Base-by-base conservation (phyloP, 441 rosid species). In the Pelargonium cotyledonis region DNA sequence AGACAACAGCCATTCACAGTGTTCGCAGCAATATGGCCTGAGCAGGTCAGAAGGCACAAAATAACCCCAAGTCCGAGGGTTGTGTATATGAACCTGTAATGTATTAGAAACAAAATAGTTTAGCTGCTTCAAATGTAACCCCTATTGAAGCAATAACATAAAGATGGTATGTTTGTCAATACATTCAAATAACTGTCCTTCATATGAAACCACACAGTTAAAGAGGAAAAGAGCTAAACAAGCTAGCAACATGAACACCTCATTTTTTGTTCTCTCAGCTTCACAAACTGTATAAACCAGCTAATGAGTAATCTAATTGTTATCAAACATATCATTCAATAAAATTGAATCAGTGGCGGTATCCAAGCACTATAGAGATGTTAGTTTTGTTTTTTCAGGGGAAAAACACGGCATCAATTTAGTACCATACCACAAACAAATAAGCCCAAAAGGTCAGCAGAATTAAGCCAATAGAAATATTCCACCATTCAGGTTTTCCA, bases 1-100 rank as follows among this genome's bases (percentile, higher is more conserved):
- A 94, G 90, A 82, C 96, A 92, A 73, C 88, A 89, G 63, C 92
- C 90, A 70, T 87, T 85, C 10, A 82, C 89, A 71, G 95, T 90
- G 76, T 84, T 92, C 29, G 96, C 94, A 71, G 91, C 94, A 72
- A 89, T 78, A 76, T 92, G 98, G 16, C 98, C 96, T 11, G 80
- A 77, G 79, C 91, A 86, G 73, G 96, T 82, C 74, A 89, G 79
- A 65, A 84, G 72, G 76, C 94, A 85, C 68, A 92, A 75, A 75
- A 70, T 26, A 46, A 83, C 76, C 21, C 98, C 96, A 38, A 84
- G 82, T 63, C 89, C 87, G 73, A 92, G 87, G 77, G 85, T 81
- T 46, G 86, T 58, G 80, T 85, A 92, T 65, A 90, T 84, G 78
- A 90, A 90, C 94, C 96, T 92, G 86, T 74, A 83, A 72, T 68